Base-by-base conservation (phyloP, 495 filamentous ascomycete genomes). In the Sporormia fimetaria region DNA sequence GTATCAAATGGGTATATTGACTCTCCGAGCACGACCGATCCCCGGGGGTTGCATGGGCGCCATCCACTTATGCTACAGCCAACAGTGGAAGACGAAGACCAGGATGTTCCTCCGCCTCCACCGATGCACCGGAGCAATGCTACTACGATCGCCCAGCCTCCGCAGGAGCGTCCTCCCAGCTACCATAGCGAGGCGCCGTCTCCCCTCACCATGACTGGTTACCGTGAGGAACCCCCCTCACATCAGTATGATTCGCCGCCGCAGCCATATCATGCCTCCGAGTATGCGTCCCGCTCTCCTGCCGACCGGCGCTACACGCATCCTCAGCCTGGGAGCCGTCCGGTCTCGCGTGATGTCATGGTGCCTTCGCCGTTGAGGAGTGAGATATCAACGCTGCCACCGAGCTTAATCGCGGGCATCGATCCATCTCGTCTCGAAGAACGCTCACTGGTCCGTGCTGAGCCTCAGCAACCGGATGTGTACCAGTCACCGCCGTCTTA, bases 61-160 rank as follows among this genome's bases (percentile, higher is more conserved):
- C 24, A 20, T 10, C 17, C 21, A 15, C 35, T 35, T 22, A 27
- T 42, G 3, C 55, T 59, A 54, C 57, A 59, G 40, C 57, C 57
- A 11, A 57, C 57, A 14, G 57, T 57, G 1, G 53, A 56, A 40
- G 53, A 56, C 30, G 59, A 59, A 28, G 55, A 55, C 21, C 7
- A 44, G 26, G 50, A 54, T 22, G 21, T 46, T 12, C 62, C 62
- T 17, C 62, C 62, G 14, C 61, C 62, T 24, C 60, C 61, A 8
- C 62, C 62, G 4, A 49, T 54, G 18, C 62, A 65, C 32, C 47
- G 61, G 26, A 63, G 51, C 37, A 58, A 55, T 31, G 56, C 59
- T 8, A 39, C 58, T 2, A 39, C 49, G 14, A 36, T 55, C 28
- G 18, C 47, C 0, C 56, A 51, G 17, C 52, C 45, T 27, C 38